Conservation (phyloP, 2,329 filamentous ascomycete genomes). For the Fusarium acutatum region DNA sequence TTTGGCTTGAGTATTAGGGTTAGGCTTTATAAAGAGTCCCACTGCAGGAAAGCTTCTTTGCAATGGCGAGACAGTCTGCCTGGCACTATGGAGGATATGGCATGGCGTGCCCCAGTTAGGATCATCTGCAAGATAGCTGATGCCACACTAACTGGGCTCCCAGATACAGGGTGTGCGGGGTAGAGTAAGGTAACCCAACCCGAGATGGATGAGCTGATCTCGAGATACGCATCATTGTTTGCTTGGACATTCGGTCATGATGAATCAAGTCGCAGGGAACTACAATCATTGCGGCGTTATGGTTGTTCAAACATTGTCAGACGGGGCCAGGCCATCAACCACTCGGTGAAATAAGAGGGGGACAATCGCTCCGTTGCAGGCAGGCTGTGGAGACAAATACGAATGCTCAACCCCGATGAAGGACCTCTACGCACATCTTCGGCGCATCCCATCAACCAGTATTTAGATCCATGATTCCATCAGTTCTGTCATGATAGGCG, state of each 20-base stretch:
- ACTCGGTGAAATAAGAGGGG: neutral
- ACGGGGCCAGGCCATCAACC: neutral
- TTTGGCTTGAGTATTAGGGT: neutral
- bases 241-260: constrained; percentile 3
- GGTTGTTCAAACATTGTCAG: neutral
- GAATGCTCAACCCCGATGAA: neutral
- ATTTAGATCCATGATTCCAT: neutral
- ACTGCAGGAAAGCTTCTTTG: constrained; percentile 20
- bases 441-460: neutral
- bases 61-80: constrained; percentile 16
- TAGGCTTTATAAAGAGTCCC: neutral
- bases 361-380: neutral
- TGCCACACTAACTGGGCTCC: constrained; percentile 12
- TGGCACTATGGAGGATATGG: constrained; percentile 13
- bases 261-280: neutral
- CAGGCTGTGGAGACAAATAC: neutral
- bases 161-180: constrained; percentile 20
- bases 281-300: constrained; percentile 4
- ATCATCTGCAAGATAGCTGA: constrained; percentile 28
- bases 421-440: neutral
- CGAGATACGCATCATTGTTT: constrained; percentile 5
- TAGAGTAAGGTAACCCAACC: neutral
- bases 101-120: constrained; percentile 3
- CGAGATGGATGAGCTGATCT: constrained; percentile 10
- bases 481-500: neutral